Evolutionary conservation across 441 rosid species (phyloP).

Genomic region (Sinapis alba): DNA sequence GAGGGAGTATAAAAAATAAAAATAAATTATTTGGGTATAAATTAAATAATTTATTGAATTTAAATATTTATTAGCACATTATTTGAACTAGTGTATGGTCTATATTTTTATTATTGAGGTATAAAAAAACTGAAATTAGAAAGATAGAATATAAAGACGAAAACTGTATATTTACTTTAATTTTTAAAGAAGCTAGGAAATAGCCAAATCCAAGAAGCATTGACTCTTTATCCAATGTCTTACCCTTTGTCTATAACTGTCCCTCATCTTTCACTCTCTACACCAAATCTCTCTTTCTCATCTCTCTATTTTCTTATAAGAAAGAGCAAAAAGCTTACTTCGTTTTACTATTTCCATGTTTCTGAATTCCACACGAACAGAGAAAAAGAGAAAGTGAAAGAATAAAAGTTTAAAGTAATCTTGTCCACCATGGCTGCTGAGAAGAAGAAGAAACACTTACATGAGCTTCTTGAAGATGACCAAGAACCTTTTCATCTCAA

Average conservation of each 20-base stretch:
- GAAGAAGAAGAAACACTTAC: slow-evolving; percentile 50
- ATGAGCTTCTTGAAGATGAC: slow-evolving; percentile 74
- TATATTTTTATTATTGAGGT: neutral
- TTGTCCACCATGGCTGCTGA: slow-evolving; percentile 25
- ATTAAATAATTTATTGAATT: neutral
- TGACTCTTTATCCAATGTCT: slow-evolving; percentile 44
- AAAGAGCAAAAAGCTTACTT: slow-evolving; percentile 27
- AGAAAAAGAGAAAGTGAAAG: neutral
- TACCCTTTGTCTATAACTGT: slow-evolving; percentile 37
- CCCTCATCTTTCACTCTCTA: slow-evolving; percentile 27
- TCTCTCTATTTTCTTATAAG: slow-evolving; percentile 1
- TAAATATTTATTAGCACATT: neutral
- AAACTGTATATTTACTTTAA: too few relatives aligned
- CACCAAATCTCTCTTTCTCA: slow-evolving; percentile 22
- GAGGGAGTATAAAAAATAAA: neutral
- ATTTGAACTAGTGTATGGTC: neutral
- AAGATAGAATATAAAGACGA: neutral
- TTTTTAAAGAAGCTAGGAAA: slow-evolving; percentile 25
- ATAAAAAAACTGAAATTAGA: neutral
- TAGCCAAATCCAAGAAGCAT: slow-evolving; percentile 46
- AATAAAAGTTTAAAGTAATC: neutral
- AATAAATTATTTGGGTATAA: neutral
- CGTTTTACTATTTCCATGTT: slow-evolving; percentile 23
- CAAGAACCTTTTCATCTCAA: slow-evolving; percentile 86
- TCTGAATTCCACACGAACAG: slow-evolving; percentile 27